Percentiles rank a stretch among this genome's conserved stretches.
Conservation (phyloP, 2,329 filamentous ascomycete species). For the Dactylellina haptotyla region DNA sequence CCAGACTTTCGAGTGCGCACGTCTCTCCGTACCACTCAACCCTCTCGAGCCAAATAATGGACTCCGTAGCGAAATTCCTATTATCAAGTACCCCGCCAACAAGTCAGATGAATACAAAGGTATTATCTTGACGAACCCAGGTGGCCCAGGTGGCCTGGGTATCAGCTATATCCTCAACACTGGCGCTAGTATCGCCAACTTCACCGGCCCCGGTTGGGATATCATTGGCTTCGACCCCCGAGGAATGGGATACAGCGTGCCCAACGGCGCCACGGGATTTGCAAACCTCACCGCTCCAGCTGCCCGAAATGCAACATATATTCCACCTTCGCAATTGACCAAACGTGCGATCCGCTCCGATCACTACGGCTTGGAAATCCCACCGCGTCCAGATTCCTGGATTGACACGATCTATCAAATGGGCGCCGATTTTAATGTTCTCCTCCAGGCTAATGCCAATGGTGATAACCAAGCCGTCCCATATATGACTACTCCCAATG, state of each 20-base stretch:
- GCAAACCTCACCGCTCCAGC: constrained; percentile 62
- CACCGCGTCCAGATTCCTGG: constrained; percentile 33
- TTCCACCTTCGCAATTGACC: constrained; percentile 1
- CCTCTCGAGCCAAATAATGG: constrained; percentile 63
- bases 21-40: constrained; percentile 65
- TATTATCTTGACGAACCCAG: constrained; percentile 64
- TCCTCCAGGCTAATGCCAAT: constrained; percentile 21
- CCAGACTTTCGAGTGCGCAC: constrained; percentile 61
- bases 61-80: constrained; percentile 37
- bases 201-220: constrained; percentile 59
- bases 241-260: constrained; percentile 65
- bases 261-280: constrained; percentile 57
- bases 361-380: constrained; percentile 37
- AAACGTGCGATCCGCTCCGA: constrained; percentile 34
- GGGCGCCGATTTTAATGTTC: constrained; percentile 8
- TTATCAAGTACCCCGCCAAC: constrained; percentile 41
- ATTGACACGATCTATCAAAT: constrained; percentile 8
- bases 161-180: constrained; percentile 61
- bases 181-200: constrained; percentile 65
- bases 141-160: constrained; percentile 64
- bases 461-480: constrained; percentile 36
- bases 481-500: constrained; percentile 37
- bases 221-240: constrained; percentile 63
- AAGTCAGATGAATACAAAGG: constrained; percentile 57
- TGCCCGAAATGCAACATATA: constrained; percentile 43